These are phyloP conservation scores for Cyclotella kingstonii DNA, from an alignment of 108 stramenopile species.

Conservation along the genomic window DNA sequence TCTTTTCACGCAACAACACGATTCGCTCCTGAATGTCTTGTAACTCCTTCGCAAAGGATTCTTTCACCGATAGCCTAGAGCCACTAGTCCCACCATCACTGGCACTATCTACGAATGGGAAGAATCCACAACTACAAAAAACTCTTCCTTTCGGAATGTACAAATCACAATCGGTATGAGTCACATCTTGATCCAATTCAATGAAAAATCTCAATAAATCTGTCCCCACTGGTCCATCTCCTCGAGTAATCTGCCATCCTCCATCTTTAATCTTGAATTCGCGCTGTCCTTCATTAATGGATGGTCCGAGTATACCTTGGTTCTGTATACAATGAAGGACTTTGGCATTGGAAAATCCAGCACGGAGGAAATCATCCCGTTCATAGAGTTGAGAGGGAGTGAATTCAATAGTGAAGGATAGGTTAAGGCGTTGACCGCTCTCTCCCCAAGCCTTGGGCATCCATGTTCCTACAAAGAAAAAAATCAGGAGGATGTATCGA, in stretches of 20 bases:
- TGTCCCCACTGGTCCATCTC: conserved; percentile 68
- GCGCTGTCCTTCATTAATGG: conserved; percentile 48
- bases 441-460: conserved; percentile 81
- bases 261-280: conserved; percentile 50
- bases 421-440: conserved; percentile 54
- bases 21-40: conserved; percentile 37
- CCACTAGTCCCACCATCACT: conserved; percentile 1
- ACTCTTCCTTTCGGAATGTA: conserved; percentile 68
- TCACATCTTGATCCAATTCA: conserved; percentile 55
- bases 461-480: conserved; percentile 53
- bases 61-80: conserved; percentile 26
- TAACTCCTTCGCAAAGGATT: conserved; percentile 45
- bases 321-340: conserved; percentile 44
- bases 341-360: conserved; percentile 50
- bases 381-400: conserved; percentile 51
- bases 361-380: conserved; percentile 66
- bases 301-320: conserved; percentile 38
- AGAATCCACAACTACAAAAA: conserved; percentile 80
- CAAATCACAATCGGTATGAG: conserved; percentile 51
- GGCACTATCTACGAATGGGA: conserved; percentile 35
- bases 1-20: conserved; percentile 36
- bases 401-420: conserved; percentile 65
- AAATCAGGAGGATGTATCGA: neutral
- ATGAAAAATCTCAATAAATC: conserved; percentile 69
- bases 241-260: conserved; percentile 61